Base-by-base conservation (phyloP, 176 grass and related monocot genomes). In the Hordeum marinum region DNA sequence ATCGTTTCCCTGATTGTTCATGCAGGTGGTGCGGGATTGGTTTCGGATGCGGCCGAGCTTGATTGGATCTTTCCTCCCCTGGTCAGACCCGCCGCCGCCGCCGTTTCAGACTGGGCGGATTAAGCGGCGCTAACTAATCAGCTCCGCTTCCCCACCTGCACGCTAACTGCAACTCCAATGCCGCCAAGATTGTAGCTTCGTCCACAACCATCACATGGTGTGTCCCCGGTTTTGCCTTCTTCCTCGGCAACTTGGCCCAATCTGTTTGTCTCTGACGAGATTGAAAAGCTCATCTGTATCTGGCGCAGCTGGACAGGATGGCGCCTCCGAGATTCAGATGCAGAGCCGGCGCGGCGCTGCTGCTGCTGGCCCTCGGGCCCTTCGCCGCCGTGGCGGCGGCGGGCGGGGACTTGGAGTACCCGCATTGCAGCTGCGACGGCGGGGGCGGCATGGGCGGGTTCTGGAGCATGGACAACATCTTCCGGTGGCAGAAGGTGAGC, bases 401-500 rank as follows among this genome's bases (percentile, higher is more conserved):
- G 69, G 69, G 39, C 21, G 68, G 36, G 1, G 68, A 29, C 42
- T 41, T 29, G 24, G 71, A 17, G 71, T 74, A 74, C 42, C 23
- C 71, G 42, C 71, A 74, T 43, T 74, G 71, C 71, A 74, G 11
- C 71, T 74, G 71, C 71, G 71, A 74, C 71, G 71, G 71, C 71
- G 35, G n/a, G 10, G 26, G 63, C 46, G 83, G 15, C 25, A 46
- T 14, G 20, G 32, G 34, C 27, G 76, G 76, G 0, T 81, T 85
- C 69, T 97, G 95, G 95, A 92, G 81, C 84, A 23, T 82, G 1
- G 92, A 97, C n/a, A 88, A 81, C 85, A 92, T 98, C 85, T 85
- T 95, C 45, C 75, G 66, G 69, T 98, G 96, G 77, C 93, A 98
- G 89, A 95, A 98, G 89, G 96, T 89, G 36, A 90, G 96, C 77